Percentiles rank a stretch among this genome's conserved stretches.
phyloP scores from a whole-genome alignment of 179 eudicot species.

The Kewa caespitosa region DNA sequence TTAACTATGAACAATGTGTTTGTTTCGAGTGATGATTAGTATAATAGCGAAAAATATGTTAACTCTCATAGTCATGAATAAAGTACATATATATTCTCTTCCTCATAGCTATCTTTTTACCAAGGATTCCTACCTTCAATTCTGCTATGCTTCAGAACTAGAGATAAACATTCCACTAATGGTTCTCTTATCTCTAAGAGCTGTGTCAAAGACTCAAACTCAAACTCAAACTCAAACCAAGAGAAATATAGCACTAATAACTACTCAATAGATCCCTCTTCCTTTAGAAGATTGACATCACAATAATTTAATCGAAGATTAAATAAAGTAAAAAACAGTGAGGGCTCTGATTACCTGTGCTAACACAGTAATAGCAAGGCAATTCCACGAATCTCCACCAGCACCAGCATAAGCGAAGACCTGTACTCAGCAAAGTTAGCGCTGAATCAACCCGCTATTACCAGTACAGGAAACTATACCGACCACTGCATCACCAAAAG shows the following conservation, averaged over 20 bases:
- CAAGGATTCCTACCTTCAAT: too few species aligned
- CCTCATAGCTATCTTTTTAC: too few species aligned
- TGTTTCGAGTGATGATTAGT: too few species aligned
- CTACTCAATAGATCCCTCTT: background rate
- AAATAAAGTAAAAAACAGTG: background rate
- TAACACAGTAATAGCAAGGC: slow-evolving; percentile 68
- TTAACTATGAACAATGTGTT: too few species aligned
- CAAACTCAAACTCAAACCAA: too few species aligned
- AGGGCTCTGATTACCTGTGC: slow-evolving; percentile 55
- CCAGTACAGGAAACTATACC: background rate
- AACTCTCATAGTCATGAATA: too few species aligned
- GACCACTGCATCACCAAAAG: background rate
- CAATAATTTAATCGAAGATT: background rate
- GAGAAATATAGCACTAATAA: background rate
- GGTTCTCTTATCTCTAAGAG: too few species aligned
- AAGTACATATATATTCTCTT: too few species aligned
- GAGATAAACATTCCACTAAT: background rate
- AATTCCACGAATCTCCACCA: slow-evolving; percentile 72
- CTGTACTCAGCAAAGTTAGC: slow-evolving; percentile 47
- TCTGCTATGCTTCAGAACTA: background rate
- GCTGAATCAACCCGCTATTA: slow-evolving; percentile 7
- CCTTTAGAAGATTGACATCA: background rate
- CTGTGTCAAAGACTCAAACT: too few species aligned
- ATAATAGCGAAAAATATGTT: too few species aligned
- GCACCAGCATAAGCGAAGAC: slow-evolving; percentile 64